phyloP scores from a whole-genome alignment of 2,329 filamentous ascomycete species.

The Ophioceras dolichostomum region DNA sequence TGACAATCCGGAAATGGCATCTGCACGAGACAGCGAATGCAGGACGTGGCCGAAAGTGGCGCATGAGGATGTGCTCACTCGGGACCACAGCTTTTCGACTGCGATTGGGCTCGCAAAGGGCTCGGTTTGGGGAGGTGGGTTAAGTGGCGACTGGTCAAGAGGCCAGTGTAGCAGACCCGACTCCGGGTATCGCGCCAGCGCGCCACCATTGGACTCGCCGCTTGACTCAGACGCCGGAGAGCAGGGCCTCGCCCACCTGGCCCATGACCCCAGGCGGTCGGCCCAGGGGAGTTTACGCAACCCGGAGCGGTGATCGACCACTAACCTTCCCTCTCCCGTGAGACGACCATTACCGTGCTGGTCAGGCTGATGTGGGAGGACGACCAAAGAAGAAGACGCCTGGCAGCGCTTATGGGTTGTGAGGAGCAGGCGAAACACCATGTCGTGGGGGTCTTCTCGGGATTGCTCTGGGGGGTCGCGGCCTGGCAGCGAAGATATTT shows the following conservation, averaged over 20 bases:
- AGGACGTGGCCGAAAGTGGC: constrained; percentile 42
- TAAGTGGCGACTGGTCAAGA: no score
- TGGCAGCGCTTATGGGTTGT: constrained; percentile 14
- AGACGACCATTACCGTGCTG: background rate
- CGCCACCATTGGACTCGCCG: no score
- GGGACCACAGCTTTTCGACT: no score
- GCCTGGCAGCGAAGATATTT: no score
- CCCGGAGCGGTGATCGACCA: constrained; percentile 14
- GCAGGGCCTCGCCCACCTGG: background rate
- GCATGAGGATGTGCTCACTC: background rate
- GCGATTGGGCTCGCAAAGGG: no score
- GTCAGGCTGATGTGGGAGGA: background rate
- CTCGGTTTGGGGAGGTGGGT: no score
- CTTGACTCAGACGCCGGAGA: no score
- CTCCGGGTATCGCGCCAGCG: no score
- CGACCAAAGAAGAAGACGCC: constrained; percentile 1
- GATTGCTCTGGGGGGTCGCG: no score
- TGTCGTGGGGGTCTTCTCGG: constrained; percentile 26
- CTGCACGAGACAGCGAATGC: constrained; percentile 14
- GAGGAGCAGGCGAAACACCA: constrained; percentile 32
- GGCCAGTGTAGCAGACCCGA: no score
- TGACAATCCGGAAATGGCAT: background rate
- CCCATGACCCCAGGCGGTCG: background rate
- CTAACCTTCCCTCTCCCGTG: constrained; percentile 19
- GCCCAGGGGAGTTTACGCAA: background rate